These are phyloP conservation scores for Mycosphaerelloides madeirae DNA, from an alignment of 2,329 filamentous ascomycete species.

Conservation along the genomic window DNA sequence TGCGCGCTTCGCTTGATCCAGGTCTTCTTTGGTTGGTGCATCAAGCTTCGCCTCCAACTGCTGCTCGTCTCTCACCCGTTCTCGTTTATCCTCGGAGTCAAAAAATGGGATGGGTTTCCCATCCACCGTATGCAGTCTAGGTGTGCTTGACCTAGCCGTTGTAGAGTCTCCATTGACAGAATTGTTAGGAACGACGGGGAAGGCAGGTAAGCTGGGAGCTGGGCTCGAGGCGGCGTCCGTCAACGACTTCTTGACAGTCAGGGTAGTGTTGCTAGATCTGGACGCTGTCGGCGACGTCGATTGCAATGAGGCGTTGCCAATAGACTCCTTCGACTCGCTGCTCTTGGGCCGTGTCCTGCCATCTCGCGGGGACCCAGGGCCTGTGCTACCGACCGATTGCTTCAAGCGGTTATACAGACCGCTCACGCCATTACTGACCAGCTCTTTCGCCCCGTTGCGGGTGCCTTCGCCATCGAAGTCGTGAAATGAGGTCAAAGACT, in stretches of 20 bases:
- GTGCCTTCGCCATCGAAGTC: constrained; percentile 74
- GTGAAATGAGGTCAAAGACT: constrained; percentile 85
- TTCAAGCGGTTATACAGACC: constrained; percentile 82
- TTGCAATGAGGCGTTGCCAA: constrained; percentile 19
- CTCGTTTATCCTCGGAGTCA: constrained; percentile 6
- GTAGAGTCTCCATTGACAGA: neutral
- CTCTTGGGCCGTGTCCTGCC: constrained; percentile 24
- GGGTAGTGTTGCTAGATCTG: constrained; percentile 7
- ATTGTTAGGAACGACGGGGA: constrained; percentile 17
- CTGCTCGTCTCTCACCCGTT: neutral
- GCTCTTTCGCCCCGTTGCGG: constrained; percentile 31
- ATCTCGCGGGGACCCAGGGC: constrained; percentile 16
- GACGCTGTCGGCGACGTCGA: constrained; percentile 16
- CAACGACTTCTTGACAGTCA: constrained; percentile 15
- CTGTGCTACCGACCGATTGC: constrained; percentile 29
- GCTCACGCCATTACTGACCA: constrained; percentile 53
- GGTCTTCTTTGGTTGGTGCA: constrained; percentile 17
- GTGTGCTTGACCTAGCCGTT: constrained; percentile 3
- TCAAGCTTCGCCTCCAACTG: neutral
- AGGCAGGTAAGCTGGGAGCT: constrained; percentile 17
- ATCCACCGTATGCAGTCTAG: constrained; percentile 17
- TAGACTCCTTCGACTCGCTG: constrained; percentile 21
- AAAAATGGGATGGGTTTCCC: constrained; percentile 15
- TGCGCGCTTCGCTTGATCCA: constrained; percentile 24
- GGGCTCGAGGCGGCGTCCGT: constrained; percentile 18